Base-by-base conservation (phyloP, 371 early-diverging fungal genomes). In the Syncephalastrum contaminatum region DNA sequence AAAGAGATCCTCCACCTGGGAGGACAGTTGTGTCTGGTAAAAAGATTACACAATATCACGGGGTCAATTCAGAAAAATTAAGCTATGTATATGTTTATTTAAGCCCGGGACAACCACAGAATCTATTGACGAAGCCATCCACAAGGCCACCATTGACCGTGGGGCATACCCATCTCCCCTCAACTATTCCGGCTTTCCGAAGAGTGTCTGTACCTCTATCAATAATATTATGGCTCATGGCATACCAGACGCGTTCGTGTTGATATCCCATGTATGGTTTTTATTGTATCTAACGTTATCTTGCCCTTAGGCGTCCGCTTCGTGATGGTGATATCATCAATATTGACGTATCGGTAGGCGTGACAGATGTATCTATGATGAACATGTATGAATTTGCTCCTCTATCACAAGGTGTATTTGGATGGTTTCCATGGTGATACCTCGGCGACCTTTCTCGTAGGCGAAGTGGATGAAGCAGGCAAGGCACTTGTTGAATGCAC, bases 181-280 rank as follows among this genome's bases (percentile, higher is more conserved):
- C 10, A 87, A 88, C 65, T 95, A 96, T 65, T 79, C 79, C 66
- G 82, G 86, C 10, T 96, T 91, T 59, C 96, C 96, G 7, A 91
- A 90, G 60, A 89, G 91, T 48, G 76, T 91, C 2, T 91, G 90
- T 54, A 88, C 86, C 0, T 86, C 90, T 13, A 76, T 96, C 19
- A 94, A 94, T 63, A 94, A 96, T 62, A 85, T 95, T 14, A 86
- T 96, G 46, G 90, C 91, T 10, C 96, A 96, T 66, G 95, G 95
- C 0, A 94, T 95, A 54, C 95, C 95, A 3, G 95, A 95, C 61
- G 69, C 77, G 81, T 82, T 69, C 59, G 77, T 48, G 21, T 46
- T 12, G 24, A 51, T 41, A 43, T 20, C 19, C 43, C 39, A 18
- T 13, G 10, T 40, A 24, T 58, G 19, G 8, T 25, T 21, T 0